Base-by-base conservation (phyloP, 306 rosid species). In the Elaeagnus macrophylla region DNA sequence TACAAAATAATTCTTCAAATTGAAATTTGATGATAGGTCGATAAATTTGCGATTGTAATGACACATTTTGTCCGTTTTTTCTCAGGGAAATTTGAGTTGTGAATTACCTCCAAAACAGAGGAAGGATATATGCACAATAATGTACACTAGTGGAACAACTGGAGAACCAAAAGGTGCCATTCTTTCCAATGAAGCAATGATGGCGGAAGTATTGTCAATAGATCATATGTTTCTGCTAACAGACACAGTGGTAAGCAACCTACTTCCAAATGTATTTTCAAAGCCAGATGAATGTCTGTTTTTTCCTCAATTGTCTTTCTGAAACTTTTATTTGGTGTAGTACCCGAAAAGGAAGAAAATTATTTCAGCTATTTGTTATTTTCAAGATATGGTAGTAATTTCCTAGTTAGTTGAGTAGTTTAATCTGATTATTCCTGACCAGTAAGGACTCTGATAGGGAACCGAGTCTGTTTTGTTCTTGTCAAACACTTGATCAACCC, bases 131-230 rank as follows among this genome's bases (percentile, higher is more conserved):
- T 82, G 91, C 83, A 80, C 93, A 51, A 78, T 91, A 70, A 91
- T 86, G 95, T 86, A 90, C 49, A 90, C 97, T 17, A 90, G 97
- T 72, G 97, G 97, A 72, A 90, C 95, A 8, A 90, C 97, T 0
- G 95, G 94, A 12, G 97, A 86, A 72, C 96, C 97, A n/a, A 86
- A 90, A 75, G 94, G 97, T 10, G 97, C 83, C 35, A 73, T 84
- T 53, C 79, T 91, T 52, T 74, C 68, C 50, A 91, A 86, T 20
- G 83, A 68, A 48, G 91, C 96, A 67, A 61, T 83, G 62, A 72
- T 84, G 89, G 42, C 83, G 13, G 79, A 86, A 76, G 86, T 86
- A 55, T 68, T 90, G 79, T 74, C 94, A 14, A 53, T 75, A 47
- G 94, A 90, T 17, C 84, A 83, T 14, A 52, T 90, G 64, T 83